Base-by-base conservation (phyloP, 2,329 filamentous ascomycete species). In the Verticillium isaacii region DNA sequence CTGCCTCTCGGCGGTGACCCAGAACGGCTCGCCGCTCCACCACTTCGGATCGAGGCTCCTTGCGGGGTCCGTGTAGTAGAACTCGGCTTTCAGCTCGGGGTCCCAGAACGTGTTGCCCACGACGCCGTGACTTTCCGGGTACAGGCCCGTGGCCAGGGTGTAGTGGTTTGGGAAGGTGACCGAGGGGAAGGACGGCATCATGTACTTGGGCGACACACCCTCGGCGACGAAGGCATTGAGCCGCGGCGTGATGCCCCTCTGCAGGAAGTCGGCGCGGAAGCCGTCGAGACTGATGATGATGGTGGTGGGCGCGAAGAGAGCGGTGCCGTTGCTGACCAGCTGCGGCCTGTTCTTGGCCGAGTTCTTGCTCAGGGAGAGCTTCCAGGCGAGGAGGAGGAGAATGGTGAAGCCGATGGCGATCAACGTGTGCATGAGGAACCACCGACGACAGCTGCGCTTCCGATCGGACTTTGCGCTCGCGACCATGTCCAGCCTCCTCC, bases 111-210 rank as follows among this genome's bases (percentile, higher is more conserved):
- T 91, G 72, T 99, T 99, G 6, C 93, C 91, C 0, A 99, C 93
- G 3, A 99, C 83, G 0, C 95, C 95, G 71, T 99, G 95, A 62
- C 89, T 89, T 75, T 98, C 94, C 0, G 95, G 95, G 68, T 98
- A 93, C 32, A 98, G 77, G 0, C 95, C 95, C 0, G 95, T 98
- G 0, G 92, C 92, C 41, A 98, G 80, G 0, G 94, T 97, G 74
- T 94, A 97, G 74, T 98, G 95, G 69, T 98, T 94, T 14, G 95
- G 95, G 69, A 99, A 99, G 0, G 95, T 99, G 56, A 99, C 92
- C 25, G 92, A 96, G 0, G 95, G 95, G 67, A 99, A 99, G 45
- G 92, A 96, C 0, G 95, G 95, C 7, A 87, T 83, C 93, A 99
- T 97, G 76, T 94, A 97, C 66, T 87, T 84, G 2, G 95, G 94